Percentiles rank a stretch among this genome's conserved stretches.
phyloP scores from a whole-genome alignment of 202 grass and related monocot genomes.

The Setaria viridis region DNA sequence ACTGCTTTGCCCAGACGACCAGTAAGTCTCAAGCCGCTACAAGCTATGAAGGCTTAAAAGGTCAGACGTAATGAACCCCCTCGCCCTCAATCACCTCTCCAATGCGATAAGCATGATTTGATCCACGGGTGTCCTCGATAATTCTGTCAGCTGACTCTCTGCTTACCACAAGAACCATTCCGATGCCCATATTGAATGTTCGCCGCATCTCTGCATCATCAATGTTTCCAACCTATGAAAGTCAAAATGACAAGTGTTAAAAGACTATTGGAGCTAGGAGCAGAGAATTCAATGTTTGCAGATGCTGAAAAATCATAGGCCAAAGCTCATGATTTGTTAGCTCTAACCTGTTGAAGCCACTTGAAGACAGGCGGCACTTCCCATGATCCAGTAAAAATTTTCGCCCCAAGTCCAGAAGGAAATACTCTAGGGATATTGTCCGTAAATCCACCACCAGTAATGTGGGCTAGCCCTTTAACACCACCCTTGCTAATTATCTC shows the following conservation, averaged over 20 bases:
- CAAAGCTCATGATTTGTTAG: not conserved
- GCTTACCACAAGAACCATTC: slow-evolving; percentile 87
- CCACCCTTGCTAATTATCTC: slow-evolving; percentile 78
- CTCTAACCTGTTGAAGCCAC: slow-evolving; percentile 80
- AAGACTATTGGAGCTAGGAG: not conserved
- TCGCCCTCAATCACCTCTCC: slow-evolving; percentile 76
- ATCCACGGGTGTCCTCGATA: slow-evolving; percentile 42
- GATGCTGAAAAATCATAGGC: slow-evolving; percentile 1
- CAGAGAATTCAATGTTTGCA: not conserved
- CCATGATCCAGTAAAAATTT: slow-evolving; percentile 74
- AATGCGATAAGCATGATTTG: slow-evolving; percentile 54
- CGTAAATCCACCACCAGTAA: slow-evolving; percentile 92
- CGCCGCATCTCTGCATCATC: slow-evolving; percentile 83
- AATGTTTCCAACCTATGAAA: slow-evolving; percentile 73
- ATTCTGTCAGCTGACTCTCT: slow-evolving; percentile 59
- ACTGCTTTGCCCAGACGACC: slow-evolving; percentile 3
- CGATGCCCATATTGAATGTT: slow-evolving; percentile 94
- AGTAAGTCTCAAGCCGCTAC: not conserved
- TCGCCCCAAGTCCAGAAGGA: slow-evolving; percentile 71
- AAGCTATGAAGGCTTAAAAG: not conserved
- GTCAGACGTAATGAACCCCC: slow-evolving; percentile 58
- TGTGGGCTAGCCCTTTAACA: slow-evolving; percentile 91
- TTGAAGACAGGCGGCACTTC: slow-evolving; percentile 68
- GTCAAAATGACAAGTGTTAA: not conserved
- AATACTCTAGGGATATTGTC: slow-evolving; percentile 91